Base-by-base conservation (phyloP, 805 yeast species). In the Lipomyces orientalis region DNA sequence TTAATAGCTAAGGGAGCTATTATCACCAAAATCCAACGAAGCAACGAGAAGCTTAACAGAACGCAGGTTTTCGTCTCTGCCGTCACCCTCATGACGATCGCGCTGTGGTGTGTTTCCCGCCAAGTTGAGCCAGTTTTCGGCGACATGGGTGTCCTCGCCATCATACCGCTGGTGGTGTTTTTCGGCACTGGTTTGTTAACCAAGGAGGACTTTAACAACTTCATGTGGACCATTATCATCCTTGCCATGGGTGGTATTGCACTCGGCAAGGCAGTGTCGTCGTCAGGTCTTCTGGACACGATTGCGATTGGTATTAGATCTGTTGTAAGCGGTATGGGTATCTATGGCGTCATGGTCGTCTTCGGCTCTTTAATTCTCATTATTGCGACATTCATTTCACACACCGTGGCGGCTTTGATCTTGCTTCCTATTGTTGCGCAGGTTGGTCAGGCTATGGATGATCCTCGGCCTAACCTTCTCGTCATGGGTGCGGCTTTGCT, bases 231-330 rank as follows among this genome's bases (percentile, higher is more conserved):
- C 4, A 95, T 94, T 73, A 95, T 95, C 9, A 87, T 94, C 57
- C 83, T 94, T 70, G 98, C 98, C 3, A 95, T 94, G 99, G 99
- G 99, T 39, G 99, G 99, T 69, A 86, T 94, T 62, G 97, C 97
- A 0, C 82, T 94, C 61, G 99, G 99, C 65, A 93, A 92, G 77
- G 97, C 97, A 0, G 98, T 94, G 0, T 87, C 97, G 0, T 88
- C 95, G 8, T 91, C 97, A 1, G 98, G 98, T 0, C 81, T 94
- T 64, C 83, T 94, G 65, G 83, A 87, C 6, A 88, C 94, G 0
- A 88, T 93, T 67, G 98, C 99, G 0, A 72, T 80, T 2, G 77
- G 82, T 0, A 90, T 95, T 66, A 92, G 90, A 75, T 75, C 78
- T 1, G 79, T 84, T 66, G 90, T 94, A n/a, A 84, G 84, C 65